phyloP scores from a whole-genome alignment of 352 stramenopile genomes.

The Phytophthora hybrid region DNA sequence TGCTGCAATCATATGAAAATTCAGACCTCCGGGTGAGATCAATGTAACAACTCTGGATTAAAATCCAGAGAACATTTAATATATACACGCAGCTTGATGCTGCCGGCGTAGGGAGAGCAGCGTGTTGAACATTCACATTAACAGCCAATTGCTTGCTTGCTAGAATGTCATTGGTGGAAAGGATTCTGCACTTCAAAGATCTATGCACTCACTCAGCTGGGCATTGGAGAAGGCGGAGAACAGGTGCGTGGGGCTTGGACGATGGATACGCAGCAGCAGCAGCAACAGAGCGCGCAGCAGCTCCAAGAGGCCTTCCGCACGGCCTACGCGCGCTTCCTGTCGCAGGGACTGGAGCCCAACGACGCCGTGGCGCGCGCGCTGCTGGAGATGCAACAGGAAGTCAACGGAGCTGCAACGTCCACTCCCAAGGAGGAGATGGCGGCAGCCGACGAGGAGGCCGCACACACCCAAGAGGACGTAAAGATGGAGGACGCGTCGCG shows the following conservation, averaged over 20 bases:
- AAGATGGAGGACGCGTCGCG: constrained; percentile 56
- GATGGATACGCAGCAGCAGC: constrained; percentile 40
- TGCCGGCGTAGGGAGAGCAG: neutral
- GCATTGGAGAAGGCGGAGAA: constrained; percentile 27
- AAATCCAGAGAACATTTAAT: too few species aligned
- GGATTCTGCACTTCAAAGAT: constrained; percentile 38
- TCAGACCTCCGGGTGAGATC: too few species aligned
- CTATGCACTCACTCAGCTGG: constrained; percentile 4
- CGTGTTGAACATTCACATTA: constrained; percentile 14
- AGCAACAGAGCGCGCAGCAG: constrained; percentile 24
- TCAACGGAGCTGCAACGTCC: constrained; percentile 1
- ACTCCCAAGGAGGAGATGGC: constrained; percentile 22
- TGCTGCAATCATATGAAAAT: too few species aligned
- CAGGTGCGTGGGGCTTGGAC: neutral
- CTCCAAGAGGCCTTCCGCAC: constrained; percentile 63
- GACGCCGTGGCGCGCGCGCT: constrained; percentile 67
- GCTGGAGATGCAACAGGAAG: constrained; percentile 54
- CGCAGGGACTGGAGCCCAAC: constrained; percentile 63
- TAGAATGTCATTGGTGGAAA: constrained; percentile 1
- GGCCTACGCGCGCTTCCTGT: constrained; percentile 58
- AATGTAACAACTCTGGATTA: too few species aligned
- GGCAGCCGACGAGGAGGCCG: neutral
- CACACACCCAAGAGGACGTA: constrained; percentile 39
- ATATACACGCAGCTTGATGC: too few species aligned
- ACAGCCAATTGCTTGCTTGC: constrained; percentile 13